Evolutionary conservation across 116 monocot genomes (phyloP), one percentile per base, ranked within the genome.

Genomic region (Papilionanthe hybrid): DNA sequence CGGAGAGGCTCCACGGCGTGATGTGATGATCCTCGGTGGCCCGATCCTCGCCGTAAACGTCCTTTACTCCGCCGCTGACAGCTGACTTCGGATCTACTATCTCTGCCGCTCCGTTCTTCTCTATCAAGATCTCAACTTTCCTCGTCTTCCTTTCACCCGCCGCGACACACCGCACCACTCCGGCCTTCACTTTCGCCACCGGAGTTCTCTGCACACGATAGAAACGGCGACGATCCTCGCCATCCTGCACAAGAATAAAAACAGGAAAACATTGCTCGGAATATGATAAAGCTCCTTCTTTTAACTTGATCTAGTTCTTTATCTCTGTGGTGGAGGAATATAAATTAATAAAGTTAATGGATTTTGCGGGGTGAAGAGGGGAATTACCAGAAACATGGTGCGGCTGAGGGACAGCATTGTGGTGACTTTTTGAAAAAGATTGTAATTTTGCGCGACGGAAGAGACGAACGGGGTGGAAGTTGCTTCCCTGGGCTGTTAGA

Each of bases 1-100:
- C 83, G 68, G 89, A 81, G 13, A 85, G 20, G 78, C 79, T 82
- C 87, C 89, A 87, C 1, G 92, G 92, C 22, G 92, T 92, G 81
- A 92, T 83, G 57, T 79, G 80, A 76, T 90, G 87, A 27, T 96
- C 88, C 88, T 89, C 92, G 13, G 89, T 88, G 75, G 92, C 92
- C 27, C 82, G 87, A 82, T 93, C 92, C 83, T 92, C 92, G 66
- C 88, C 92, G 83, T 92, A 92, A 0, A 78, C n/a, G 77, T 88
- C 91, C 81, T 84, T 72, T n/a, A 88, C 88, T 4, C 86, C 92
- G 18, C 87, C 92, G 28, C 81, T 84, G 45, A 83, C 90, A n/a
- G 87, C 78, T 41, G 77, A 77, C 55, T 45, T 82, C 25, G 74
- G 66, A 72, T 87, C 88, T n/a, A 88, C 78, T 75, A 48, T 68